phyloP scores from a whole-genome alignment of 495 filamentous ascomycete genomes.

The Hypoxylon fuscum region DNA sequence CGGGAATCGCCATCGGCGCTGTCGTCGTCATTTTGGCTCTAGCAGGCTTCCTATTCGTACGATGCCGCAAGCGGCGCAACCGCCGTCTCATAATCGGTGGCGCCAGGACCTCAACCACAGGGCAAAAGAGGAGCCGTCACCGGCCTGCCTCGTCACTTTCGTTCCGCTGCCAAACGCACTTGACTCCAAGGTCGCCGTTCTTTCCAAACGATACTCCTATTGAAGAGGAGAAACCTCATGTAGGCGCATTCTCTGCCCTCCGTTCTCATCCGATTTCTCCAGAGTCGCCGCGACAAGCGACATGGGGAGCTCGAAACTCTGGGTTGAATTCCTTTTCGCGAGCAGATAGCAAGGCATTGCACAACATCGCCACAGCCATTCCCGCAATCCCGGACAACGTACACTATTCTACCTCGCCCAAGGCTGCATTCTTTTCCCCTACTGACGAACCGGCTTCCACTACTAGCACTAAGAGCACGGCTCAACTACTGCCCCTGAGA shows the following conservation, averaged over 20 bases:
- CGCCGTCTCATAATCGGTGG: slow-evolving; percentile 43
- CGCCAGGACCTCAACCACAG: slow-evolving; percentile 27
- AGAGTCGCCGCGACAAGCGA: slow-evolving; percentile 13
- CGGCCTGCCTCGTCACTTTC: slow-evolving; percentile 53
- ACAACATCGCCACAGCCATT: slow-evolving; percentile 35
- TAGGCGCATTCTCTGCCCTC: slow-evolving; percentile 22
- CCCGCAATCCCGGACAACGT: slow-evolving; percentile 42
- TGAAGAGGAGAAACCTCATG: slow-evolving; percentile 40
- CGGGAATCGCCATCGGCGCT: slow-evolving; percentile 47
- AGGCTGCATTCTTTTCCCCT: slow-evolving; percentile 43
- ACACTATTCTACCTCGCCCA: slow-evolving; percentile 47
- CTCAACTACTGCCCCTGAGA: slow-evolving; percentile 46
- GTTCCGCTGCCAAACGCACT: slow-evolving; percentile 59
- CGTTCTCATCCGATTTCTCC: slow-evolving; percentile 32
- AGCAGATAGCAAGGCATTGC: slow-evolving; percentile 2
- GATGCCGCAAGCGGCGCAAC: slow-evolving; percentile 51
- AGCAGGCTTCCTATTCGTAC: slow-evolving; percentile 47
- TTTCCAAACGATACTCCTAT: slow-evolving; percentile 40
- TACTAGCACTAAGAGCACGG: slow-evolving; percentile 45
- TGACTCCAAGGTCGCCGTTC: slow-evolving; percentile 52
- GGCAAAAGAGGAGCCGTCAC: slow-evolving; percentile 35
- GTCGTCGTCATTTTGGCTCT: slow-evolving; percentile 45
- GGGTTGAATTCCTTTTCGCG: slow-evolving; percentile 10
- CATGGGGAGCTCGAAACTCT: slow-evolving; percentile 3
- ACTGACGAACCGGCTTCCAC: slow-evolving; percentile 46